phyloP scores from a whole-genome alignment of 345 rosid species.

The Populus nigra region DNA sequence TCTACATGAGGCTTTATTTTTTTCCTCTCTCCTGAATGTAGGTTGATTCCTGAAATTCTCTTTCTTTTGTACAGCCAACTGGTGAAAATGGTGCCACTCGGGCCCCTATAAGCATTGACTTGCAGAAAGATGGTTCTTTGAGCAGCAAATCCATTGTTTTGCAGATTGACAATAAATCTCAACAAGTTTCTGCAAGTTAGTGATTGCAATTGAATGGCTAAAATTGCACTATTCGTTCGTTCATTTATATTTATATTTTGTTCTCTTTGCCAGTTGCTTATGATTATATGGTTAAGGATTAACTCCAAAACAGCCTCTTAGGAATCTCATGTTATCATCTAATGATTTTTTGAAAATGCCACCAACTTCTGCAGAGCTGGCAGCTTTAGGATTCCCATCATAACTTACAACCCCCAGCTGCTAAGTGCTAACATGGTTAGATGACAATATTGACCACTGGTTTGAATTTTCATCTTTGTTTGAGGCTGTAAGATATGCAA shows the following conservation, averaged over 20 bases:
- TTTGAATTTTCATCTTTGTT: background rate
- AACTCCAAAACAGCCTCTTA: background rate
- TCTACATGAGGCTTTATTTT: background rate
- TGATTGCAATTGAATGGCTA: conserved; percentile 6
- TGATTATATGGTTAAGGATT: background rate
- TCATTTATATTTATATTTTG: background rate
- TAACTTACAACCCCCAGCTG: background rate
- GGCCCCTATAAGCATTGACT: conserved; percentile 78
- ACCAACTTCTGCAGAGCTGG: background rate
- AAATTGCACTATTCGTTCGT: background rate
- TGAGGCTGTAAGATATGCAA: background rate
- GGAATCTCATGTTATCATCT: background rate
- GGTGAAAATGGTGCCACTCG: conserved; percentile 99
- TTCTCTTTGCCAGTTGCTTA: background rate
- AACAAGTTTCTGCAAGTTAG: conserved; percentile 94
- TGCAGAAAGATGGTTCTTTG: conserved; percentile 66
- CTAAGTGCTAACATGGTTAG: background rate
- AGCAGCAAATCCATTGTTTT: conserved; percentile 72
- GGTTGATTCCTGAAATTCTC: background rate
- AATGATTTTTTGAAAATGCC: background rate
- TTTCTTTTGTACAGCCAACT: conserved; percentile 58
- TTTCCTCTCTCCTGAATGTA: background rate
- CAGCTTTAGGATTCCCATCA: background rate
- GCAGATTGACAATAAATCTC: conserved; percentile 85
- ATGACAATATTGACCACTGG: background rate